Evolutionary conservation across 2,329 filamentous ascomycete species (phyloP).

Genomic region (Ophiostoma piceae): DNA sequence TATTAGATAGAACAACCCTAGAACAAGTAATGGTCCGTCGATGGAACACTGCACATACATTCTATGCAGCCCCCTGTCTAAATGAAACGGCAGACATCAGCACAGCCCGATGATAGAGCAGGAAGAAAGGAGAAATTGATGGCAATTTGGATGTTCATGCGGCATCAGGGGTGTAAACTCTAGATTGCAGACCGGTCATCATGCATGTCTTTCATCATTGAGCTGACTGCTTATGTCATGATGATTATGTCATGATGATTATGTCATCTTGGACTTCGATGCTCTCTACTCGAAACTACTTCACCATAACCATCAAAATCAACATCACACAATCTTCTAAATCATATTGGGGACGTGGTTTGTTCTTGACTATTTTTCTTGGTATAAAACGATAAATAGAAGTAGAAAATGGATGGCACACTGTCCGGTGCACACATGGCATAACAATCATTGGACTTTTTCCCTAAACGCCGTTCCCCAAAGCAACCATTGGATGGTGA

Average conservation of each 20-base stretch:
- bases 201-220: neutral
- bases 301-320: neutral
- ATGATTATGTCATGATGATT: neutral
- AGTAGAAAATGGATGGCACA: conserved; percentile 16
- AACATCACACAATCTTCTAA: neutral
- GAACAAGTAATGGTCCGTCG: no score
- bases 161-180: neutral
- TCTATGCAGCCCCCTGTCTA: neutral
- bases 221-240: neutral
- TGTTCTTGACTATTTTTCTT: conserved; percentile 23
- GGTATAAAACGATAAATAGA: conserved; percentile 19
- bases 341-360: conserved; percentile 12
- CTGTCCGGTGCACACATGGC: conserved; percentile 18
- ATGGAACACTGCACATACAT: neutral
- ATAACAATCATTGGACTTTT: conserved; percentile 22
- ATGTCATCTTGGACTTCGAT: neutral
- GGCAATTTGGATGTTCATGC: neutral
- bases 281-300: neutral
- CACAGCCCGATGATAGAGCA: neutral
- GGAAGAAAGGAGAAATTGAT: neutral
- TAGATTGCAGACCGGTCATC: neutral
- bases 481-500: conserved; percentile 16
- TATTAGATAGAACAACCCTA: no score
- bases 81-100: neutral
- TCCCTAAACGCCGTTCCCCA: conserved; percentile 40